Conservation (phyloP, 768 basidiomycete genomes). For the Hemileccinum rubropunctum region DNA sequence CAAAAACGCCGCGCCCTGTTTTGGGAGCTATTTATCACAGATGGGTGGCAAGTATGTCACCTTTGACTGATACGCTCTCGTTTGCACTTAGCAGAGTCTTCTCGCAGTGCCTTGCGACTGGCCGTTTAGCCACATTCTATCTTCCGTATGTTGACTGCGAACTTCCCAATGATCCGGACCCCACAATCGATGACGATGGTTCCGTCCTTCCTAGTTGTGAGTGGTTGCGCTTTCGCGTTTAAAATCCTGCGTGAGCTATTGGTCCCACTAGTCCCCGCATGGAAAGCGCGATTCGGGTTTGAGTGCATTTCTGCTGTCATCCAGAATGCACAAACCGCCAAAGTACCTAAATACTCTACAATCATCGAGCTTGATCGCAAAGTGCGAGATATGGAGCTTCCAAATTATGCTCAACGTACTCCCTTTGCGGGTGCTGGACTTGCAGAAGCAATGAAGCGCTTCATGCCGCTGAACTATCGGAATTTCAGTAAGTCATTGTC, state of each 20-base stretch:
- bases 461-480: constrained; percentile 73
- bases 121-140: constrained; percentile 65
- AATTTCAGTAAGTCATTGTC: constrained; percentile 51
- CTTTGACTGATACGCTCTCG: background rate
- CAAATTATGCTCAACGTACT: constrained; percentile 53
- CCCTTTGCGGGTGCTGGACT: constrained; percentile 51
- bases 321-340: constrained; percentile 63
- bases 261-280: constrained; percentile 50
- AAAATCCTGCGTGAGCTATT: background rate
- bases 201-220: constrained; percentile 56
- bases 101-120: constrained; percentile 62
- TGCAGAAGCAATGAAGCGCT: constrained; percentile 65
- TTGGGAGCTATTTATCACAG: constrained; percentile 74
- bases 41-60: constrained; percentile 64
- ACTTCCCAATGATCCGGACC: constrained; percentile 57
- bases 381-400: constrained; percentile 65
- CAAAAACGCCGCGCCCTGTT: constrained; percentile 70
- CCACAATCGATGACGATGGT: constrained; percentile 59
- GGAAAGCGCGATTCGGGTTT: constrained; percentile 68
- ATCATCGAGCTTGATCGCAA: constrained; percentile 65
- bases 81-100: background rate
- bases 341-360: constrained; percentile 57
- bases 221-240: constrained; percentile 20
- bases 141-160: constrained; percentile 73
- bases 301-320: constrained; percentile 68